Evolutionary conservation across 768 basidiomycete genomes (phyloP).

Genomic region (Punctularia strigosozonata): DNA sequence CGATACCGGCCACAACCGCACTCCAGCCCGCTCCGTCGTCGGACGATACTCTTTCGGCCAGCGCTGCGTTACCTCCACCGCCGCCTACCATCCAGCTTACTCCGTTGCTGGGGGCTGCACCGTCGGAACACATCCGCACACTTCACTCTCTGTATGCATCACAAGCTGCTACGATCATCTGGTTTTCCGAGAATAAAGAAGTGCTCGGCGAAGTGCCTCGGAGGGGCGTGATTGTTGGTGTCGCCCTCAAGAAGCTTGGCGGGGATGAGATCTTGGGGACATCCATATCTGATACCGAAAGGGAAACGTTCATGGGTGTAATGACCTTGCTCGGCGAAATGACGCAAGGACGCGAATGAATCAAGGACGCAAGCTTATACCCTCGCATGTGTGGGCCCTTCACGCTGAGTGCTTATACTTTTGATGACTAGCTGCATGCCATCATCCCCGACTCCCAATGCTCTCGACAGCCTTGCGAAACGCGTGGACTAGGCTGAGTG

Average conservation of each 20-base stretch:
- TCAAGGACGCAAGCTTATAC: too few species aligned
- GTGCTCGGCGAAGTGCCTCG: conserved; percentile 28
- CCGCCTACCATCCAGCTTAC: conserved; percentile 66
- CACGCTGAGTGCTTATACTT: too few species aligned
- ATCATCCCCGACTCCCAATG: too few species aligned
- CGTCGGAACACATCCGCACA: conserved; percentile 55
- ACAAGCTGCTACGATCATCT: conserved; percentile 82
- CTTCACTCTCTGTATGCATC: conserved; percentile 72
- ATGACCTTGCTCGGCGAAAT: too few species aligned
- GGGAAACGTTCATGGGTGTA: too few species aligned
- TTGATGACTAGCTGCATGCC: too few species aligned
- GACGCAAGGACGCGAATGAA: too few species aligned
- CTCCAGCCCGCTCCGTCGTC: conserved; percentile 28
- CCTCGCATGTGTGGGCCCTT: too few species aligned
- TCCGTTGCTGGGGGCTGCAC: conserved; percentile 65
- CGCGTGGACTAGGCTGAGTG: too few species aligned
- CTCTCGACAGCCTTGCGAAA: too few species aligned
- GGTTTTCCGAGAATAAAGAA: conserved; percentile 39
- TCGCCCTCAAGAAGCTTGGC: conserved; percentile 43
- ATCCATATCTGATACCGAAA: too few species aligned
- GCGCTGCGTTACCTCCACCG: conserved; percentile 38
- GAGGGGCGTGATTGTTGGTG: conserved; percentile 60
- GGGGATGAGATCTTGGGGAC: conserved; percentile 10
- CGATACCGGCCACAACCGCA: conserved; percentile 51
- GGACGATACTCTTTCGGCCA: conserved; percentile 23